A percentile compares a stretch with the other conserved stretches of the same genome.
These are phyloP conservation scores for Pseudofabraea citricarpa DNA, from an alignment of 2,329 filamentous ascomycete species.

Conservation along the genomic window DNA sequence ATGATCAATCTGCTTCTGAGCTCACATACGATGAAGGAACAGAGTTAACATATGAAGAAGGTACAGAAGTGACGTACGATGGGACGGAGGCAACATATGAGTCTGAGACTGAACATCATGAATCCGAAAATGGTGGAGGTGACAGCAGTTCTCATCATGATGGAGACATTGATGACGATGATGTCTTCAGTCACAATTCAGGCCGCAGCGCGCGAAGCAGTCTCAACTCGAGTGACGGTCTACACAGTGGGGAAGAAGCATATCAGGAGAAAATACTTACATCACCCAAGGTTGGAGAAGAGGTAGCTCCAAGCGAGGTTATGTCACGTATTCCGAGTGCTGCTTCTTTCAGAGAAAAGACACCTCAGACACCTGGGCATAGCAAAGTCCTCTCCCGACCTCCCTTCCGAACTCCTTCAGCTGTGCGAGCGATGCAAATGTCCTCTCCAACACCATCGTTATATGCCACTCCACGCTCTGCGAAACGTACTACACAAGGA, in stretches of 20 bases:
- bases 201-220: slow-evolving; percentile 17
- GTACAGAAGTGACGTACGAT: slow-evolving; percentile 16
- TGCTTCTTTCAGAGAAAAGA: slow-evolving; percentile 30
- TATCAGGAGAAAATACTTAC: slow-evolving; percentile 20
- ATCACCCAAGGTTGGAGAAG: slow-evolving; percentile 23
- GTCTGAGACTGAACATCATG: slow-evolving; percentile 3
- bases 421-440: slow-evolving; percentile 68
- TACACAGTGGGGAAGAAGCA: slow-evolving; percentile 18
- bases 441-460: slow-evolving; percentile 57
- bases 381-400: slow-evolving; percentile 54
- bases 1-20: slow-evolving; percentile 19
- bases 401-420: slow-evolving; percentile 65
- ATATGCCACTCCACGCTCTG: slow-evolving; percentile 49
- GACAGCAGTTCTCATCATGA: slow-evolving; percentile 27
- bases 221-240: slow-evolving; percentile 21
- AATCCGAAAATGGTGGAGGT: slow-evolving; percentile 19
- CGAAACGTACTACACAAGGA: slow-evolving; percentile 34
- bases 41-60: slow-evolving; percentile 15
- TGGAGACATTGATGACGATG: slow-evolving; percentile 27
- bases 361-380: slow-evolving; percentile 21
- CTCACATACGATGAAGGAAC: slow-evolving; percentile 21
- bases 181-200: slow-evolving; percentile 26
- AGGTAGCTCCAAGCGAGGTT: slow-evolving; percentile 32
- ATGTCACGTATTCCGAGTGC: slow-evolving; percentile 37
- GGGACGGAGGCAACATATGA: slow-evolving; percentile 7